Percentiles rank a stretch among this genome's conserved stretches.
phyloP scores from a whole-genome alignment of 768 basidiomycete species.

The Rhodotorula kratochvilovae region DNA sequence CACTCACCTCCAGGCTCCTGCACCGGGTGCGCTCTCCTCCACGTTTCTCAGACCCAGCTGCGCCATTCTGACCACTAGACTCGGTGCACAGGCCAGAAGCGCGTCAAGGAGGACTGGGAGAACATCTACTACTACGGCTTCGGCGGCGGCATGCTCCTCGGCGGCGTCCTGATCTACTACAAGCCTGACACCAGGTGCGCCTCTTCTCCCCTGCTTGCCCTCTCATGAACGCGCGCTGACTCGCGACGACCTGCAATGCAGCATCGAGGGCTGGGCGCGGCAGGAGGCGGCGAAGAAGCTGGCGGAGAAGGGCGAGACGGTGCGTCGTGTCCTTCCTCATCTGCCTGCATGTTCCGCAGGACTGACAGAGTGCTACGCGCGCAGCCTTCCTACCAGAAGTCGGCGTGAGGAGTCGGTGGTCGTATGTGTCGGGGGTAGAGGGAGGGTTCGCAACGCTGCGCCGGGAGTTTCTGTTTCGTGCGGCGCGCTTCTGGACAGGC shows the following conservation, averaged over 20 bases:
- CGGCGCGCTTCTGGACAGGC: too few relatives aligned
- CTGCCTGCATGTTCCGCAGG: too few relatives aligned
- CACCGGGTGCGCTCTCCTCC: too few relatives aligned
- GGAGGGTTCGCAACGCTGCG: not conserved
- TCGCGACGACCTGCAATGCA: not conserved
- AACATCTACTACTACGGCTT: slow-evolving; percentile 49
- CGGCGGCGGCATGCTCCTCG: slow-evolving; percentile 48
- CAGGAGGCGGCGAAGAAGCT: slow-evolving; percentile 29
- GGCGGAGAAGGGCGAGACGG: slow-evolving; percentile 23
- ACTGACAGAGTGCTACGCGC: too few relatives aligned
- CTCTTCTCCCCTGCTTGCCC: not conserved
- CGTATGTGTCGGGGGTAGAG: not conserved
- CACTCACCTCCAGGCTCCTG: too few relatives aligned
- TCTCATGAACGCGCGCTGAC: slow-evolving; percentile 16
- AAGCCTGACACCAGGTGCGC: slow-evolving; percentile 50
- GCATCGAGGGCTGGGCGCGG: slow-evolving; percentile 37
- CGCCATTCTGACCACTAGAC: not conserved
- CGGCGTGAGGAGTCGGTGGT: not conserved
- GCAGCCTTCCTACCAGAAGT: slow-evolving; percentile 33
- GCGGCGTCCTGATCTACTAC: slow-evolving; percentile 46
- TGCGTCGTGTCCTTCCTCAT: not conserved
- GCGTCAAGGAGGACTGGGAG: slow-evolving; percentile 50
- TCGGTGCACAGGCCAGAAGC: slow-evolving; percentile 41
- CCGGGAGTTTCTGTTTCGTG: not conserved
- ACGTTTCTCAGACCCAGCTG: too few relatives aligned